Percentiles rank a stretch among this genome's conserved stretches.
These are phyloP conservation scores for Hericium coralloides DNA, from an alignment of 768 basidiomycete genomes.

Conservation along the genomic window DNA sequence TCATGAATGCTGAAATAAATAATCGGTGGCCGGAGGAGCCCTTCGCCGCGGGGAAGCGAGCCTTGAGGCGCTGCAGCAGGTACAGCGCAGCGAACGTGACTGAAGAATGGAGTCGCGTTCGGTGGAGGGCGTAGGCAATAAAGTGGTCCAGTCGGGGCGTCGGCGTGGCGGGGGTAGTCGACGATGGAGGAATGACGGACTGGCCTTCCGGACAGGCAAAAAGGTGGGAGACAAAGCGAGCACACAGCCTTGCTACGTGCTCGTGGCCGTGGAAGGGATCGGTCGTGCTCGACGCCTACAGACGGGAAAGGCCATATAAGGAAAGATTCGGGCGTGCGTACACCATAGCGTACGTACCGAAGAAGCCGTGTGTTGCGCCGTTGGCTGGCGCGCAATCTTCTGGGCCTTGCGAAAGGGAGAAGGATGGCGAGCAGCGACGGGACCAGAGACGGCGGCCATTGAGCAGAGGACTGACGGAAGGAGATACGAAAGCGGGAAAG, in stretches of 20 bases:
- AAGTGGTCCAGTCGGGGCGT: constrained; percentile 59
- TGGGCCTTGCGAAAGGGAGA: constrained; percentile 20
- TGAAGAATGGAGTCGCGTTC: constrained; percentile 52
- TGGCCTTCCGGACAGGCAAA: constrained; percentile 84
- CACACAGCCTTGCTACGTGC: constrained; percentile 55
- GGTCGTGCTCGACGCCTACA: constrained; percentile 8
- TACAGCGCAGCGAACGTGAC: constrained; percentile 58
- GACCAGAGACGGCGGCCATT: constrained; percentile 22
- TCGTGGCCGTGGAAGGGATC: constrained; percentile 78
- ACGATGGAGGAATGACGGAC: constrained; percentile 29
- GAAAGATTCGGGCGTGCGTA: constrained; percentile 6
- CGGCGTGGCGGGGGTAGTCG: constrained; percentile 1
- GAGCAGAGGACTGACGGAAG: background rate
- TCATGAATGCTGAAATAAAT: constrained; percentile 91
- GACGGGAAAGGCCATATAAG: constrained; percentile 3
- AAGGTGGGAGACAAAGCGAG: constrained; percentile 74
- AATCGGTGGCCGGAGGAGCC: constrained; percentile 86
- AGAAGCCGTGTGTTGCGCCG: constrained; percentile 3
- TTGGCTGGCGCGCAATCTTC: constrained; percentile 12
- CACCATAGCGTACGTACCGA: constrained; percentile 10
- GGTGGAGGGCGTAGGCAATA: constrained; percentile 82
- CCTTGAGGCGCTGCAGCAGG: constrained; percentile 77
- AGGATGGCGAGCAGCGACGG: constrained; percentile 19
- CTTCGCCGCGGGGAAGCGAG: constrained; percentile 84
- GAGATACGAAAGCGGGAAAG: constrained; percentile 10